phyloP scores from a whole-genome alignment of 73 alveolate genomes.

The Tetrahymena thermophila region DNA sequence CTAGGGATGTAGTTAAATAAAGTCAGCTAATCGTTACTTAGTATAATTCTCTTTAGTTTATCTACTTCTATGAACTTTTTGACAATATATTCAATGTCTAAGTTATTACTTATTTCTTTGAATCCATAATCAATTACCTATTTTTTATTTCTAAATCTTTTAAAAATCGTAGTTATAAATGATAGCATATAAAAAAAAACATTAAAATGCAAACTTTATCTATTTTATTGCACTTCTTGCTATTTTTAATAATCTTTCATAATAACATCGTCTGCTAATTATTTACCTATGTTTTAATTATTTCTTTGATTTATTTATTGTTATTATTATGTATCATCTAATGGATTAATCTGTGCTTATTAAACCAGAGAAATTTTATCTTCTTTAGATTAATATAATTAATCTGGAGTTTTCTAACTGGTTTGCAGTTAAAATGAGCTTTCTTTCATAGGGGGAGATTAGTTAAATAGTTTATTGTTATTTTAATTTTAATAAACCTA shows the following conservation, averaged over 20 bases:
- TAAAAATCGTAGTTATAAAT: neutral
- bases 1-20: neutral
- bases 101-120: neutral
- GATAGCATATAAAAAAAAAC: neutral
- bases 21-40: neutral
- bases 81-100: neutral
- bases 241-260: neutral
- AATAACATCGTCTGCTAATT: neutral
- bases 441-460: too few relatives aligned
- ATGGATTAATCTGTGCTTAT: too few relatives aligned
- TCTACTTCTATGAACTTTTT: neutral
- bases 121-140: neutral
- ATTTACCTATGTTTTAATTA: too few relatives aligned
- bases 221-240: too few relatives aligned
- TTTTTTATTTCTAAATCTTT: neutral
- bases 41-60: neutral
- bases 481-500: too few relatives aligned
- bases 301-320: too few relatives aligned
- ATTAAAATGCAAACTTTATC: neutral
- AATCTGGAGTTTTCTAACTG: too few relatives aligned
- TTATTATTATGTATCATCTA: too few relatives aligned
- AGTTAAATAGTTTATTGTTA: too few relatives aligned
- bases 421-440: neutral
- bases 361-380: neutral
- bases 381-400: neutral